These are phyloP conservation scores for Hypoxylon sp. DNA, from an alignment of 2,329 filamentous ascomycete species.

Conservation along the genomic window DNA sequence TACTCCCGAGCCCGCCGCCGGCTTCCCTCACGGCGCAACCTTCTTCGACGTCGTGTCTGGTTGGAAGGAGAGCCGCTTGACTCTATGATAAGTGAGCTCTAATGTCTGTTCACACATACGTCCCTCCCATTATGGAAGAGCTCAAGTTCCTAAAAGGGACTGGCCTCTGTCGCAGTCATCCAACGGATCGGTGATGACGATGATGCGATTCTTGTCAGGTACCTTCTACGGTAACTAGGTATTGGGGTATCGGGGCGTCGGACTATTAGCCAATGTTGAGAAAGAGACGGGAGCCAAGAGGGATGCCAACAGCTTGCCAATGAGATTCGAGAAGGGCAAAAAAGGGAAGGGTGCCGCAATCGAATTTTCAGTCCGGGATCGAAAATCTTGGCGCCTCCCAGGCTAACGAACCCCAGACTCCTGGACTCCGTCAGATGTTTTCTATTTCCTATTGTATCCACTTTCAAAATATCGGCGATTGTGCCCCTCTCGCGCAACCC, in stretches of 20 bases:
- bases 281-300: conserved; percentile 42
- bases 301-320: conserved; percentile 40
- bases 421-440: conserved; percentile 40
- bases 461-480: conserved; percentile 29
- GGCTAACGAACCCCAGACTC: conserved; percentile 44
- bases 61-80: conserved; percentile 34
- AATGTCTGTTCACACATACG: conserved; percentile 24
- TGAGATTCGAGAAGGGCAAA: conserved; percentile 40
- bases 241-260: conserved; percentile 38
- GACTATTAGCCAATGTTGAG: conserved; percentile 40
- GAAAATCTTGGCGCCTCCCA: conserved; percentile 46
- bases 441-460: conserved; percentile 39
- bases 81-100: conserved; percentile 16
- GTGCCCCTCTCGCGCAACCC: conserved; percentile 26
- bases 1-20: conserved; percentile 40
- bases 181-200: conserved; percentile 25
- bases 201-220: conserved; percentile 39
- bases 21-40: conserved; percentile 16
- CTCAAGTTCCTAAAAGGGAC: conserved; percentile 28
- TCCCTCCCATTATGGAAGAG: conserved; percentile 17
- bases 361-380: conserved; percentile 53
- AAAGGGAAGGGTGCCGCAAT: conserved; percentile 49
- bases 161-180: conserved; percentile 26
- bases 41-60: conserved; percentile 31
- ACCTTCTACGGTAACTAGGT: conserved; percentile 18